Percentiles rank a stretch among this genome's conserved stretches.
Evolutionary conservation across 345 rosid genomes (phyloP).

Genomic region (Psidium guajava): DNA sequence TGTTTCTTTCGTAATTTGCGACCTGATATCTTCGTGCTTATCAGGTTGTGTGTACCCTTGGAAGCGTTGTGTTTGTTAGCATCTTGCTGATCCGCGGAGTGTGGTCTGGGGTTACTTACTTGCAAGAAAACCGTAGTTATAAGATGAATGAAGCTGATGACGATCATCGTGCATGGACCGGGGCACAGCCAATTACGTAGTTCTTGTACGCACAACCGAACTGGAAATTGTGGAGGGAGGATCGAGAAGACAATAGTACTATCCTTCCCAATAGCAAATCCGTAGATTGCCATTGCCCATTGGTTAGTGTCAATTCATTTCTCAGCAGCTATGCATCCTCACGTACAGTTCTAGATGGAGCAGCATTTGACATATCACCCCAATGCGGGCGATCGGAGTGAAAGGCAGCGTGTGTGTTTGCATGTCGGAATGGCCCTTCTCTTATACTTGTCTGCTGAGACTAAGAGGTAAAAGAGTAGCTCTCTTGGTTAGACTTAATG

Average conservation of each 20-base stretch:
- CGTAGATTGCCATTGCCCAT: background rate
- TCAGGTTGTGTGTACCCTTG: slow-evolving; percentile 64
- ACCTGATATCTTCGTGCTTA: background rate
- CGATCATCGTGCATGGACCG: slow-evolving; percentile 31
- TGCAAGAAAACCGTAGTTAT: slow-evolving; percentile 35
- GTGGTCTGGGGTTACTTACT: slow-evolving; percentile 37
- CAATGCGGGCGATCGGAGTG: background rate
- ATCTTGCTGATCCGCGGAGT: slow-evolving; percentile 52
- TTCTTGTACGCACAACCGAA: background rate
- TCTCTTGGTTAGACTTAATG: background rate
- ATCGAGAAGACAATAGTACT: background rate
- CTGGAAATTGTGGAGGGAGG: background rate
- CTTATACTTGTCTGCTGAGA: background rate
- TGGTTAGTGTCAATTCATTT: background rate
- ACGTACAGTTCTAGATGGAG: background rate
- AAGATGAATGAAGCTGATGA: slow-evolving; percentile 16
- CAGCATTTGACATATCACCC: background rate
- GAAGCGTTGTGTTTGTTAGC: slow-evolving; percentile 51
- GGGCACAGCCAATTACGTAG: slow-evolving; percentile 38
- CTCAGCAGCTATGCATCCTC: background rate
- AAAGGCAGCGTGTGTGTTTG: too few relatives aligned
- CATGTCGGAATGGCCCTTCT: background rate
- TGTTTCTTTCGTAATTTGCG: background rate
- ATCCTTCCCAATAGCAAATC: background rate
- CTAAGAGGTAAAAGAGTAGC: background rate